Evolutionary conservation across 176 grass and related monocot species (phyloP).

Genomic region (Oryza longistaminata): DNA sequence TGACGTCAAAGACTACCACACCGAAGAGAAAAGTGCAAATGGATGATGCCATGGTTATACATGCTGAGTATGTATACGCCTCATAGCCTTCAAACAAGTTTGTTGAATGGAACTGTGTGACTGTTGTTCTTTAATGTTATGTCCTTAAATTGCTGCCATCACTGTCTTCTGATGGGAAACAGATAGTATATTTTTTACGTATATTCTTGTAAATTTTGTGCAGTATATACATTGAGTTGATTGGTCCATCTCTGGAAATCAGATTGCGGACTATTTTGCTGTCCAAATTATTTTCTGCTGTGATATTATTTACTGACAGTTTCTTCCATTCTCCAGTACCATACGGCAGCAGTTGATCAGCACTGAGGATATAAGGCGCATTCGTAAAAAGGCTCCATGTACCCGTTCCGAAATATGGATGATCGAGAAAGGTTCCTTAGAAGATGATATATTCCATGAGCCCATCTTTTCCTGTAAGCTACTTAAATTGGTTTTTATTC

Average conservation of each 20-base stretch:
- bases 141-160: neutral
- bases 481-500: conserved; percentile 14
- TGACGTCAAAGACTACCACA: conserved; percentile 49
- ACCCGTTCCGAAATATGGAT: conserved; percentile 98
- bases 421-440: conserved; percentile 87
- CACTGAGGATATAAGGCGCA: conserved; percentile 89
- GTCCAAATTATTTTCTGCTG: conserved; percentile 2
- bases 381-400: conserved; percentile 98
- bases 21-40: conserved; percentile 83
- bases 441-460: conserved; percentile 87
- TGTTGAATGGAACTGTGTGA: conserved; percentile 29
- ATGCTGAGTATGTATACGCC: conserved; percentile 87
- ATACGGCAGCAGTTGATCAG: conserved; percentile 96
- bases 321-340: conserved; percentile 53
- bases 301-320: neutral
- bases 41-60: conserved; percentile 94
- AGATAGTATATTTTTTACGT: neutral
- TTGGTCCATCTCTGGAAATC: neutral
- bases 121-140: conserved; percentile 13
- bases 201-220: conserved; percentile 18
- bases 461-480: conserved; percentile 65
- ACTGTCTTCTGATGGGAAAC: neutral
- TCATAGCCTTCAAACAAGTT: conserved; percentile 10
- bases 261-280: neutral
- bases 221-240: neutral